phyloP scores from a whole-genome alignment of 768 basidiomycete genomes.

The Collybiopsis confluens region DNA sequence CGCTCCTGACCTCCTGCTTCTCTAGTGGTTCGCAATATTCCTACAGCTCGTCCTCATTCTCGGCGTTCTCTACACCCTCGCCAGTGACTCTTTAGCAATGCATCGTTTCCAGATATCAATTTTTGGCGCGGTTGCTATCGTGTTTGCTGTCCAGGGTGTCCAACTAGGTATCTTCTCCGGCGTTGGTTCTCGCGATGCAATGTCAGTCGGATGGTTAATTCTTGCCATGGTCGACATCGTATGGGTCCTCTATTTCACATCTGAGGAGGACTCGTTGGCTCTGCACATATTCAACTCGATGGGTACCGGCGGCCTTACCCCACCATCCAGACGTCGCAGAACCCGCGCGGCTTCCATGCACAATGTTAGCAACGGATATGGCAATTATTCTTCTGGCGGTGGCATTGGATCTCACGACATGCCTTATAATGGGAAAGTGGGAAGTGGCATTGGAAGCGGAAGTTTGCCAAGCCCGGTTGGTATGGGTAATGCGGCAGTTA shows the following conservation, averaged over 20 bases:
- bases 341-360: slow-evolving; percentile 62
- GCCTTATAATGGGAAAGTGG: slow-evolving; percentile 64
- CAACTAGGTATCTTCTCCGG: slow-evolving; percentile 62
- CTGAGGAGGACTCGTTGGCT: slow-evolving; percentile 87
- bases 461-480: slow-evolving; percentile 43
- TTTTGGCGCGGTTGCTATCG: slow-evolving; percentile 82
- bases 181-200: slow-evolving; percentile 59
- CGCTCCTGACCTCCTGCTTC: too few species aligned
- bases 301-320: slow-evolving; percentile 80
- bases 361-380: slow-evolving; percentile 61
- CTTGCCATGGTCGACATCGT: slow-evolving; percentile 88
- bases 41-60: slow-evolving; percentile 70
- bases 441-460: slow-evolving; percentile 41
- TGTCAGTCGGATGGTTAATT: slow-evolving; percentile 93
- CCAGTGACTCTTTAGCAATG: slow-evolving; percentile 88
- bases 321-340: slow-evolving; percentile 75
- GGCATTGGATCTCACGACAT: slow-evolving; percentile 64
- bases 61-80: slow-evolving; percentile 72
- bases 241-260: slow-evolving; percentile 96
- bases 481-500: slow-evolving; percentile 34
- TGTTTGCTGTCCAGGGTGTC: slow-evolving; percentile 78
- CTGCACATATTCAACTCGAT: slow-evolving; percentile 85
- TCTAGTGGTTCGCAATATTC: slow-evolving; percentile 77
- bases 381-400: slow-evolving; percentile 60
- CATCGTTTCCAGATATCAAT: slow-evolving; percentile 88